A percentile compares a stretch with the other conserved stretches of the same genome.
These are phyloP conservation scores for Blastomyces emzantsi DNA, from an alignment of 2,329 filamentous ascomycete genomes.

Conservation along the genomic window DNA sequence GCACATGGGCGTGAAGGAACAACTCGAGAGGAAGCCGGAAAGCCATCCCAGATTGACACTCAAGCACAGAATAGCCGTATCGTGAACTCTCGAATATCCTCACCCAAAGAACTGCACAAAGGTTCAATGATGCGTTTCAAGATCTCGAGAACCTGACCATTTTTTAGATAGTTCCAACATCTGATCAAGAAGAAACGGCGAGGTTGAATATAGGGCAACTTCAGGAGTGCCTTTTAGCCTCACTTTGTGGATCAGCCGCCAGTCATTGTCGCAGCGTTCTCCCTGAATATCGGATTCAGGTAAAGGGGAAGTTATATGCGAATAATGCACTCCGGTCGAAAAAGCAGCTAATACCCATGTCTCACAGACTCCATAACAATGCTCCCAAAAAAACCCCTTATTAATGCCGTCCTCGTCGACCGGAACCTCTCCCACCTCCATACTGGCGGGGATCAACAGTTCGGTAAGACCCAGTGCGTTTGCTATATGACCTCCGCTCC, in stretches of 20 bases:
- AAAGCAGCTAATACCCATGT: background rate
- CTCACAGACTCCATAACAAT: background rate
- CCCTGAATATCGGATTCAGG: background rate
- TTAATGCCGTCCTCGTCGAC: conserved; percentile 18
- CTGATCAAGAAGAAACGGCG: background rate
- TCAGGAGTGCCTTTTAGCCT: background rate
- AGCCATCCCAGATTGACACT: background rate
- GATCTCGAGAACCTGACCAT: background rate
- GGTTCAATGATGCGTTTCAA: background rate
- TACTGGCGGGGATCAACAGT: conserved; percentile 39
- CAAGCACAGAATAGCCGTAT: background rate
- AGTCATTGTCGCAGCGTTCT: background rate
- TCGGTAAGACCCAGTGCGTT: conserved; percentile 39
- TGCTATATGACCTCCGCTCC: conserved; percentile 29
- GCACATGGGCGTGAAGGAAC: background rate
- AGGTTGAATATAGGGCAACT: background rate
- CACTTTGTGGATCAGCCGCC: too few species aligned
- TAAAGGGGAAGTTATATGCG: background rate
- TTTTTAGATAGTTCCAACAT: background rate
- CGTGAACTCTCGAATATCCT: background rate
- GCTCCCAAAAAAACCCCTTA: background rate
- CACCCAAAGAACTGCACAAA: background rate
- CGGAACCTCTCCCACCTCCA: conserved; percentile 25
- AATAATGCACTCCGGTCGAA: background rate
- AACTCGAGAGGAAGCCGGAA: background rate